Evolutionary conservation across 805 yeast species (phyloP).

Genomic region (Saturnispora kantuleensis): DNA sequence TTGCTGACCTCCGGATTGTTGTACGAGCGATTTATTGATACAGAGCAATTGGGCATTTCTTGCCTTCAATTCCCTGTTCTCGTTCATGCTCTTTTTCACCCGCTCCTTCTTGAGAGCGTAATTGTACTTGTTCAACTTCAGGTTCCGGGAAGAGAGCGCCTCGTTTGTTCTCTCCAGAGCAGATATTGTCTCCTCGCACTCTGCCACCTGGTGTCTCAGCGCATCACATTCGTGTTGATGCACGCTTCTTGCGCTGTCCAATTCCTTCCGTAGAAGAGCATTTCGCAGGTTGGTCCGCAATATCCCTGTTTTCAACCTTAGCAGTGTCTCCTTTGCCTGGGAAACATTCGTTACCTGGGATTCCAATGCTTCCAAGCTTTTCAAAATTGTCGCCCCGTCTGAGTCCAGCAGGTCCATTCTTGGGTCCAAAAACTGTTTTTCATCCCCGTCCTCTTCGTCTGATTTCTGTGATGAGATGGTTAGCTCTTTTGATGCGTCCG

Average conservation of each 20-base stretch:
- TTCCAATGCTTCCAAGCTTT: constrained; percentile 1
- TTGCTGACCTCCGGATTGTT: too few species aligned
- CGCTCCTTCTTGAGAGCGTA: constrained; percentile 23
- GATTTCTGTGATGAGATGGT: not conserved
- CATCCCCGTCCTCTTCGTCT: not conserved
- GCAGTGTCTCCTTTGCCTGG: not conserved
- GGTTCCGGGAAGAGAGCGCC: constrained; percentile 23
- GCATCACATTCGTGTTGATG: constrained; percentile 24
- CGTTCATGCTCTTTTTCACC: constrained; percentile 20
- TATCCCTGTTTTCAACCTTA: constrained; percentile 15
- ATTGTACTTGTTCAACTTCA: constrained; percentile 25
- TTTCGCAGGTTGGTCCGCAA: constrained; percentile 25
- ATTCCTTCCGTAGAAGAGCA: constrained; percentile 23
- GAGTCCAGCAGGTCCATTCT: not conserved
- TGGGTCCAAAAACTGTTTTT: not conserved
- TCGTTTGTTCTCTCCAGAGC: constrained; percentile 23
- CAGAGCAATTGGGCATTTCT: constrained; percentile 12
- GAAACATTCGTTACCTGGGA: not conserved
- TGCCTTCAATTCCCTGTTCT: constrained; percentile 21
- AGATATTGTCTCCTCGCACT: constrained; percentile 20
- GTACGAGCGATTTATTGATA: too few species aligned
- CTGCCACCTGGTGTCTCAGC: constrained; percentile 20
- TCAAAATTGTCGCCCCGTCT: not conserved
- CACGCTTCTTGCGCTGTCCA: constrained; percentile 22
- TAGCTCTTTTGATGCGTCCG: constrained; percentile 4